Conservation (phyloP, 2,329 filamentous ascomycete genomes). For the Neoarthrinium moseri region DNA sequence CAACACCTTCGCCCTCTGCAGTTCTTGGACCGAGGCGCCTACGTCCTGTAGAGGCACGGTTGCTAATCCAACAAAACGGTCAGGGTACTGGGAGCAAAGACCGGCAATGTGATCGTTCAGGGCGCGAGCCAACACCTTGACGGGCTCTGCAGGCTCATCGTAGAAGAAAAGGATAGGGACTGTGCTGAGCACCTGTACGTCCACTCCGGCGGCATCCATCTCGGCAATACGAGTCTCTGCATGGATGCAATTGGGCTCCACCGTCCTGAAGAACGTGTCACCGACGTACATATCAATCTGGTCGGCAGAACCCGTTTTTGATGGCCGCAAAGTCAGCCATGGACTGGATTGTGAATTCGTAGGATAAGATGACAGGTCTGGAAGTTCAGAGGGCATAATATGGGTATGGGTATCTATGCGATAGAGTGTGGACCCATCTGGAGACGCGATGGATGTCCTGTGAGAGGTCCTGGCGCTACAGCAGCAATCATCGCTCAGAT, state of each 20-base stretch:
- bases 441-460: background rate
- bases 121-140: slow-evolving; percentile 24
- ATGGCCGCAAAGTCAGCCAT: slow-evolving; percentile 27
- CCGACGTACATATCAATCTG: slow-evolving; percentile 34
- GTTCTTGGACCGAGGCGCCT: slow-evolving; percentile 24
- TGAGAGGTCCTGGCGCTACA: slow-evolving; percentile 6
- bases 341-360: slow-evolving; percentile 39
- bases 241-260: slow-evolving; percentile 31
- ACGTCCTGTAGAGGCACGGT: slow-evolving; percentile 32
- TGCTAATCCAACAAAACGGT: slow-evolving; percentile 30
- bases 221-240: slow-evolving; percentile 23
- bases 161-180: slow-evolving; percentile 37
- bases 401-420: slow-evolving; percentile 36
- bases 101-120: slow-evolving; percentile 31
- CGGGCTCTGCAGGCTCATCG: slow-evolving; percentile 27
- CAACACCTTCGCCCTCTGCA: slow-evolving; percentile 21
- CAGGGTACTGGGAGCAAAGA: slow-evolving; percentile 20
- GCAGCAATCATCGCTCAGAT: slow-evolving; percentile 9
- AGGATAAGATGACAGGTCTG: slow-evolving; percentile 41
- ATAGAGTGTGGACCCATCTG: slow-evolving; percentile 24
- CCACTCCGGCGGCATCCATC: slow-evolving; percentile 33
- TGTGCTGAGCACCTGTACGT: slow-evolving; percentile 33
- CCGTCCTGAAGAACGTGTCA: slow-evolving; percentile 30
- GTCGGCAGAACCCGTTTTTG: slow-evolving; percentile 17
- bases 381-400: slow-evolving; percentile 34